Percentiles rank a stretch among this genome's conserved stretches.
Conservation (phyloP, 208 protist genomes). For the Wallacemonas rigidus region DNA sequence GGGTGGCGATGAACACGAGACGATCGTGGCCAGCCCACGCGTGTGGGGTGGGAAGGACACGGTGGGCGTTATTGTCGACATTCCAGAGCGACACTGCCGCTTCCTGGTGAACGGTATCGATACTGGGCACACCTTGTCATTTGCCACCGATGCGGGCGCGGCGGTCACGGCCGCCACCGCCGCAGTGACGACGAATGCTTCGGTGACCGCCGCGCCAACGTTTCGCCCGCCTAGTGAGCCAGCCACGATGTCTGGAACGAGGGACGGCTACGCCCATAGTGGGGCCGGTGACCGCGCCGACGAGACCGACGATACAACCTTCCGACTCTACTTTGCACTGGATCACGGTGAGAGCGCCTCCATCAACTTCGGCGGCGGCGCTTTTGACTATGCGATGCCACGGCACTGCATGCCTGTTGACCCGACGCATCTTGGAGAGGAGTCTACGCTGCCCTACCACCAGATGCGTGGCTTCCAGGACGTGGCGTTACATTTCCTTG, state of each 20-base stretch:
- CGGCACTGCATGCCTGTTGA: constrained; percentile 80
- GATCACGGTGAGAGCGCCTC: constrained; percentile 61
- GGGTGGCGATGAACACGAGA: constrained; percentile 1
- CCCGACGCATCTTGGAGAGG: constrained; percentile 71
- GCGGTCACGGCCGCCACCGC: constrained; percentile 28
- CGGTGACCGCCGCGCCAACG: constrained; percentile 4
- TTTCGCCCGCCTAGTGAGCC: neutral
- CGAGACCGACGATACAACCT: constrained; percentile 25
- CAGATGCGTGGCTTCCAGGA: constrained; percentile 90
- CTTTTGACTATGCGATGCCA: constrained; percentile 87
- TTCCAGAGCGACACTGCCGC: constrained; percentile 49
- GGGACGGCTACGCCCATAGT: neutral
- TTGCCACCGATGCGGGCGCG: constrained; percentile 37
- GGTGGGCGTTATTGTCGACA: constrained; percentile 82
- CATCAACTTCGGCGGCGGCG: constrained; percentile 86
- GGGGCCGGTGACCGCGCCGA: neutral
- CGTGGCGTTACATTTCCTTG: constrained; percentile 71
- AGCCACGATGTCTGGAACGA: neutral
- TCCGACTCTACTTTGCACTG: constrained; percentile 77
- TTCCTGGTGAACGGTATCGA: constrained; percentile 77
- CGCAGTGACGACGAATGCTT: constrained; percentile 18
- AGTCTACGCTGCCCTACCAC: constrained; percentile 84
- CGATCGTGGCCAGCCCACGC: constrained; percentile 13
- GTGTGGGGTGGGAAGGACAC: constrained; percentile 76
- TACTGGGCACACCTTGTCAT: constrained; percentile 43